These are phyloP conservation scores for Geranium rotundifolium DNA, from an alignment of 345 rosid genomes.

Conservation along the genomic window DNA sequence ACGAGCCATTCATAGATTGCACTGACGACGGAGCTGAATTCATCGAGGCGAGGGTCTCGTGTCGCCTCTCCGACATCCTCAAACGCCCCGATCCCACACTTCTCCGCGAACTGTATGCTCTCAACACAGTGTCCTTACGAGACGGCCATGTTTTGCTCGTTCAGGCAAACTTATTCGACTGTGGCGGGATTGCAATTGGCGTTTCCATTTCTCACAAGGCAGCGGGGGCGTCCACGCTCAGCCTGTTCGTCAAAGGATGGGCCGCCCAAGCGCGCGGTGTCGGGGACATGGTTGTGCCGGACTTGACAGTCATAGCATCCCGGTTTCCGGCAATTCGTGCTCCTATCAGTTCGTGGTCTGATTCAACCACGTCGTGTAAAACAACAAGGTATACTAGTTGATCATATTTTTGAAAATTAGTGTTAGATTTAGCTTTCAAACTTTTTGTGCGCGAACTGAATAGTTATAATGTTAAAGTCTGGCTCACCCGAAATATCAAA, in stretches of 20 bases:
- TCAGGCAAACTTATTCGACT: background rate
- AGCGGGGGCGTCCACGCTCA: background rate
- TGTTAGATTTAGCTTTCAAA: too few species aligned
- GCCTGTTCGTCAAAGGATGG: constrained; percentile 2
- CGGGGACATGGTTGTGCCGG: too few species aligned
- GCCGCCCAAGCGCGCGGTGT: too few species aligned
- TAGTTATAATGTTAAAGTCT: too few species aligned
- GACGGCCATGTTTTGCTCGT: background rate
- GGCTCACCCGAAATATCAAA: too few species aligned
- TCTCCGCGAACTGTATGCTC: background rate
- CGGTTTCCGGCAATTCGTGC: too few species aligned
- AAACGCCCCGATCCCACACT: background rate
- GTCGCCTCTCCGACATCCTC: background rate
- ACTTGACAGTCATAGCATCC: too few species aligned
- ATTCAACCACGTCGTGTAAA: too few species aligned
- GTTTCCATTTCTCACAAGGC: background rate
- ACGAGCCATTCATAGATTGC: constrained; percentile 1
- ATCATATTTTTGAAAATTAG: too few species aligned
- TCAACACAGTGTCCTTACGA: background rate
- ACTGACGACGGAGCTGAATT: background rate
- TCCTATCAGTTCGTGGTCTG: too few species aligned
- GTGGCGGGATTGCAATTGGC: constrained; percentile 4
- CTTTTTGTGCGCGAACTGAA: too few species aligned
- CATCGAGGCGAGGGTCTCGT: background rate
- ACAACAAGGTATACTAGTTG: too few species aligned